Conservation (phyloP, 2,329 filamentous ascomycete genomes). For the Magnaporthales sp. region DNA sequence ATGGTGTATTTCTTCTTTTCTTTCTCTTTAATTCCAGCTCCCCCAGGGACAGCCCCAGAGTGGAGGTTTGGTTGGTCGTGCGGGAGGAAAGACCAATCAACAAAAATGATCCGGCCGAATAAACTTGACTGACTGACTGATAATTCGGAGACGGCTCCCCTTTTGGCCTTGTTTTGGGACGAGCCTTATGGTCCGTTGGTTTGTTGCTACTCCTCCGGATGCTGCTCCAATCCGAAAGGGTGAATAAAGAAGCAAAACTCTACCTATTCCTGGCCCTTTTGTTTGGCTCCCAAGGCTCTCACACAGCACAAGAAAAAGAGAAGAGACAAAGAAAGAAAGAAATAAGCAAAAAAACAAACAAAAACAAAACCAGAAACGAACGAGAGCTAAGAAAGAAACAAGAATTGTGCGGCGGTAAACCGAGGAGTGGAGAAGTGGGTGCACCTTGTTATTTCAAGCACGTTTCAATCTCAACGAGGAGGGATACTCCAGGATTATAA, state of each 20-base stretch:
- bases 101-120: background rate
- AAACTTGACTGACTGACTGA: background rate
- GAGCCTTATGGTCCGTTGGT: background rate
- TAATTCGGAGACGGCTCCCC: background rate
- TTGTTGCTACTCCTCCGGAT: background rate
- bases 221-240: background rate
- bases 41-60: background rate
- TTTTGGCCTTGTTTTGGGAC: background rate
- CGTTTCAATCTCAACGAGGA: background rate
- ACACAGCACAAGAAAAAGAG: constrained; percentile 2
- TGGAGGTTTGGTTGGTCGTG: background rate
- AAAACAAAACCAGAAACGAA: constrained; percentile 20
- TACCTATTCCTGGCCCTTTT: background rate
- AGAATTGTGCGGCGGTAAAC: constrained; percentile 8
- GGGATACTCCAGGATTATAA: background rate
- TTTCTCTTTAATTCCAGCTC: background rate
- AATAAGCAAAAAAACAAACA: constrained; percentile 16
- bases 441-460: constrained; percentile 4
- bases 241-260: background rate
- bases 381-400: constrained; percentile 12
- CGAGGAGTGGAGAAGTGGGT: constrained; percentile 5
- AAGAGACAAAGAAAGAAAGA: background rate
- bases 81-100: background rate
- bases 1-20: background rate
- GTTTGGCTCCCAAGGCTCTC: background rate